Evolutionary conservation across 306 rosid species (phyloP).

Genomic region (Fragaria iinumae): DNA sequence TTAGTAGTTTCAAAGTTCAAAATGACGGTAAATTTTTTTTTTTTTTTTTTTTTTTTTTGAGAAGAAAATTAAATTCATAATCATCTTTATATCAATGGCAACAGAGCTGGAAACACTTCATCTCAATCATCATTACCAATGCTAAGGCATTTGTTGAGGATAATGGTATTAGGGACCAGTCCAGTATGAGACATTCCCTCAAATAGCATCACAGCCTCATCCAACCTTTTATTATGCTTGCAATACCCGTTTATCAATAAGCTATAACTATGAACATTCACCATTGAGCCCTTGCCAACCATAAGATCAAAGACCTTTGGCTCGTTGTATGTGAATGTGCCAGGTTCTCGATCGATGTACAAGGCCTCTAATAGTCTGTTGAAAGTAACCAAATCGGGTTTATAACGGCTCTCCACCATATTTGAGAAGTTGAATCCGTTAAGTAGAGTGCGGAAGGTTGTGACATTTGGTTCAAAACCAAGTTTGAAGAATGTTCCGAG

Average conservation of each 20-base stretch:
- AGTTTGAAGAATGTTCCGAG: slow-evolving; percentile 26
- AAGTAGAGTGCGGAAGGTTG: slow-evolving; percentile 16
- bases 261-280: not conserved
- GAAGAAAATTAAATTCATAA: not conserved
- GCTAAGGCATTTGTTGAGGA: not conserved
- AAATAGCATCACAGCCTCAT: not conserved
- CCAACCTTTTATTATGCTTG: not conserved
- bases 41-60: too few species aligned
- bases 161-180: not conserved
- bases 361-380: slow-evolving; percentile 25
- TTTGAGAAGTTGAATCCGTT: slow-evolving; percentile 26
- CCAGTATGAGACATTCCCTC: not conserved
- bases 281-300: not conserved
- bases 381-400: slow-evolving; percentile 18
- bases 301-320: too few species aligned
- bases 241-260: not conserved
- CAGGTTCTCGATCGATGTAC: slow-evolving; percentile 31
- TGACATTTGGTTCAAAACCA: slow-evolving; percentile 15
- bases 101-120: not conserved
- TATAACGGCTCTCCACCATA: slow-evolving; percentile 12
- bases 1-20: too few species aligned
- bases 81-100: not conserved
- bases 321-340: slow-evolving; percentile 22
- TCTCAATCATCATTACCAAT: not conserved
- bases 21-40: too few species aligned